A percentile compares a stretch with the other conserved stretches of the same genome.
Conservation (phyloP, 148 eudicot genomes). For the Mesembryanthemum crystallinum region DNA sequence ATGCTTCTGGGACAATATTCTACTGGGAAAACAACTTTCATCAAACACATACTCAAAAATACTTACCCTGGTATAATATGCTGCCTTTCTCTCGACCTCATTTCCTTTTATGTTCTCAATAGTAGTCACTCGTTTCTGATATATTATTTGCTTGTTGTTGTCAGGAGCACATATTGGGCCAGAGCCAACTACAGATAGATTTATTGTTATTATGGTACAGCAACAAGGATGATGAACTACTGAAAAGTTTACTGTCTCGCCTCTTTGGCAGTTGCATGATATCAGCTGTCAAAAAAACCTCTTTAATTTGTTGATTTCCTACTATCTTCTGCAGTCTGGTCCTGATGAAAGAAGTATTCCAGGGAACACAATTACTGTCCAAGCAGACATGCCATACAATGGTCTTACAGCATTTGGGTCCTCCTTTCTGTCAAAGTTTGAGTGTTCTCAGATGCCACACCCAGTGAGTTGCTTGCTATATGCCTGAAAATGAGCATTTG, state of each 20-base stretch:
- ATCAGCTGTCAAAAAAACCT: neutral
- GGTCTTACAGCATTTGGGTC: slow-evolving; percentile 76
- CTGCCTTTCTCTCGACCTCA: neutral
- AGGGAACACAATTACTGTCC: slow-evolving; percentile 82
- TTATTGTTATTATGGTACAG: slow-evolving; percentile 80
- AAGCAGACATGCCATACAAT: slow-evolving; percentile 75
- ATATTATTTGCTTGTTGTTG: slow-evolving; percentile 1
- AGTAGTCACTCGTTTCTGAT: neutral
- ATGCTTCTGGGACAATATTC: slow-evolving; percentile 99
- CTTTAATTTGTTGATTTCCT: slow-evolving; percentile 15
- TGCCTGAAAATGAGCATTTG: neutral
- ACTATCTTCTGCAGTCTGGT: slow-evolving; percentile 48
- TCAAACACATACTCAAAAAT: slow-evolving; percentile 73
- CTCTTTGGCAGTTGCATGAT: slow-evolving; percentile 1
- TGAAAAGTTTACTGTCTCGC: slow-evolving; percentile 7
- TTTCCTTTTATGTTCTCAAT: neutral
- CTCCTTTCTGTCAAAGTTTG: slow-evolving; percentile 81
- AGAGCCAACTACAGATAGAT: slow-evolving; percentile 94
- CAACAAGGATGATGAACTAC: slow-evolving; percentile 8
- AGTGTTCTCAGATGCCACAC: slow-evolving; percentile 91
- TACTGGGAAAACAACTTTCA: slow-evolving; percentile 95
- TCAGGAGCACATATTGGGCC: slow-evolving; percentile 98
- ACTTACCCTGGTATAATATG: slow-evolving; percentile 67
- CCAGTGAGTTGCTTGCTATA: slow-evolving; percentile 48
- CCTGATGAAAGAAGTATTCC: slow-evolving; percentile 91